phyloP scores from a whole-genome alignment of 352 stramenopile genomes.

The Phytopythium chamaehyphon region DNA sequence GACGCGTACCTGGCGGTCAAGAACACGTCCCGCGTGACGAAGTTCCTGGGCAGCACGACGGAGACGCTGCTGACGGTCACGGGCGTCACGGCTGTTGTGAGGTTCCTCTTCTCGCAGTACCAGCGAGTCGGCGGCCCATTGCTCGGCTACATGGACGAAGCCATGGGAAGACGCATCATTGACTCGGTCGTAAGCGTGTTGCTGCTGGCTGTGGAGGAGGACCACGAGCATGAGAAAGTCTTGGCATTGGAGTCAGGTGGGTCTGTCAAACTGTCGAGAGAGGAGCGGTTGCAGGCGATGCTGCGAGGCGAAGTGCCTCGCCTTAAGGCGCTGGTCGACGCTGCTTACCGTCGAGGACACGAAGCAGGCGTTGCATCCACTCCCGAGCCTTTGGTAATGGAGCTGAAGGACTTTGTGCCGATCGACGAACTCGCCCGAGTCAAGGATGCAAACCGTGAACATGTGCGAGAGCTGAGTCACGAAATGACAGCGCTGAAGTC shows the following conservation, averaged over 20 bases:
- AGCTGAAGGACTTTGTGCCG: conserved; percentile 65
- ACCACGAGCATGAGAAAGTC: conserved; percentile 9
- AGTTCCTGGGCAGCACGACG: conserved; percentile 40
- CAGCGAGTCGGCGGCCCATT: conserved; percentile 43
- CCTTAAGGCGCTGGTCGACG: conserved; percentile 28
- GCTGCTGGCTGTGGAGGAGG: conserved; percentile 40
- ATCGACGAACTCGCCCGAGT: conserved; percentile 47
- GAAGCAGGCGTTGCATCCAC: conserved; percentile 18
- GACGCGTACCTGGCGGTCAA: conserved; percentile 48
- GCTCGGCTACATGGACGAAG: conserved; percentile 52
- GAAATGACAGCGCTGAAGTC: conserved; percentile 24
- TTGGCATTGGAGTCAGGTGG: conserved; percentile 21
- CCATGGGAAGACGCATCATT: conserved; percentile 56
- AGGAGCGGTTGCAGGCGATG: conserved; percentile 52
- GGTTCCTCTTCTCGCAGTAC: conserved; percentile 54
- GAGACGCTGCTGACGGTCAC: conserved; percentile 41
- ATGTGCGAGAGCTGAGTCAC: conserved; percentile 24
- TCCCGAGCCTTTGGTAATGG: conserved; percentile 35
- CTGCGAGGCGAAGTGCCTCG: conserved; percentile 42
- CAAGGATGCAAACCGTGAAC: conserved; percentile 39
- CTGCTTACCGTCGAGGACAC: conserved; percentile 15
- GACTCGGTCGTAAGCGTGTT: conserved; percentile 47
- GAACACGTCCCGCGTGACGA: conserved; percentile 39
- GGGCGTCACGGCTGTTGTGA: conserved; percentile 33
- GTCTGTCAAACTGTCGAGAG: conserved; percentile 32